Conservation (phyloP, 805 yeast genomes). For the Metschnikowia henanensis region DNA sequence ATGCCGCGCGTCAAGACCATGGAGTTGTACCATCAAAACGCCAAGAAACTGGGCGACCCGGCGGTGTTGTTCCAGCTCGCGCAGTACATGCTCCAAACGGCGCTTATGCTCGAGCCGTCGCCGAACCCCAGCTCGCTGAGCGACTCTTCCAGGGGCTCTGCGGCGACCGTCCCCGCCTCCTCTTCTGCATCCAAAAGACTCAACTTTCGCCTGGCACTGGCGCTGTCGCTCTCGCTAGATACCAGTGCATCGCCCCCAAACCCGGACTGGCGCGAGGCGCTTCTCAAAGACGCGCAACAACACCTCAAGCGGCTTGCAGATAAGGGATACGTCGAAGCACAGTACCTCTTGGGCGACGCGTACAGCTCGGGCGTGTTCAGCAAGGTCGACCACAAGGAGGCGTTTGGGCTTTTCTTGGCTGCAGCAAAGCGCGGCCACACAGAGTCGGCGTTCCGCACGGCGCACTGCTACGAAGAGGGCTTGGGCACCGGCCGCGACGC, state of each 20-base stretch:
- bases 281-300: conserved; percentile 73
- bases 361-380: conserved; percentile 83
- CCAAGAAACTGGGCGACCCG: conserved; percentile 82
- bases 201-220: conserved; percentile 2
- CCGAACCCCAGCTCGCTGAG: neutral
- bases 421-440: conserved; percentile 95
- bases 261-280: conserved; percentile 45
- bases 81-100: conserved; percentile 85
- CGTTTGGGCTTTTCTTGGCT: conserved; percentile 73
- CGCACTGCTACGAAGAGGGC: conserved; percentile 92
- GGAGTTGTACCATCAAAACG: conserved; percentile 84
- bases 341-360: conserved; percentile 89
- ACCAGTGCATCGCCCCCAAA: conserved; percentile 12
- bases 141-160: neutral
- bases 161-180: conserved; percentile 1
- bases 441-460: conserved; percentile 89
- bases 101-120: conserved; percentile 38
- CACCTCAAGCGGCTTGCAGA: conserved; percentile 72
- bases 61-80: conserved; percentile 88
- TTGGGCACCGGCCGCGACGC: conserved; percentile 90
- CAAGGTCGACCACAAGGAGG: conserved; percentile 73
- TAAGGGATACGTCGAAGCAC: conserved; percentile 86
- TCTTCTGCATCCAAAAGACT: neutral
- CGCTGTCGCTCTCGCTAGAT: conserved; percentile 8
- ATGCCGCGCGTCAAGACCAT: conserved; percentile 80